A percentile compares a stretch with the other conserved stretches of the same genome.
Evolutionary conservation across 345 rosid genomes (phyloP).

Genomic region (Trapa incisa): DNA sequence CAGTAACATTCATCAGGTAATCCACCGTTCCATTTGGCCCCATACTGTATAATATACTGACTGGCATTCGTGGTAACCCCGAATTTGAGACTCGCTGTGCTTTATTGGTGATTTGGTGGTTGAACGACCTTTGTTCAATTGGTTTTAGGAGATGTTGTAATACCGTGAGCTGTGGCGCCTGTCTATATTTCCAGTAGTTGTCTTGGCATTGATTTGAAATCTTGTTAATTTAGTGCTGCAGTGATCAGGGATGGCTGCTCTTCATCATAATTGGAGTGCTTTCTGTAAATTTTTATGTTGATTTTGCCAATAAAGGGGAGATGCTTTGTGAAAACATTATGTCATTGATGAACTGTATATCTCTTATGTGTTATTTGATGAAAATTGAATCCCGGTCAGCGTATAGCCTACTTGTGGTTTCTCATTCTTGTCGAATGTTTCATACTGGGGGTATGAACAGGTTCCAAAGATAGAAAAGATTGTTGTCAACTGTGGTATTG

Average conservation of each 20-base stretch:
- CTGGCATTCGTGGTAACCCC: neutral
- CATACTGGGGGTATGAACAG: constrained; percentile 14
- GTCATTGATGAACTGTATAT: neutral
- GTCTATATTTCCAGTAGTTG: neutral
- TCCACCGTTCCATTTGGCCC: neutral
- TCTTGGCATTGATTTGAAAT: neutral
- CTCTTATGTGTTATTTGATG: neutral
- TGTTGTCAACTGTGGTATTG: constrained; percentile 92
- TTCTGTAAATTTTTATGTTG: neutral
- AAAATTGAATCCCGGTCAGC: neutral
- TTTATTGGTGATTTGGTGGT: neutral
- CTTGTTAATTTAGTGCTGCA: neutral
- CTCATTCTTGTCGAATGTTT: neutral
- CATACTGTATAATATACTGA: neutral
- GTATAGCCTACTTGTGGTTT: neutral
- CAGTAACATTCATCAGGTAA: constrained; percentile 67
- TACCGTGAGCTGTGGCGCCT: neutral
- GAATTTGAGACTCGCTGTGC: neutral
- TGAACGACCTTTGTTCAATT: neutral
- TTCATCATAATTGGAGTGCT: neutral
- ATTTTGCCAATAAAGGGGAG: neutral
- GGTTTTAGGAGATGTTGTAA: neutral
- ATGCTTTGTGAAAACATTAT: neutral
- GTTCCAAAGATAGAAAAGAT: constrained; percentile 77
- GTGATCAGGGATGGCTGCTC: neutral